These are phyloP conservation scores for Penicillium manginii DNA, from an alignment of 495 filamentous ascomycete species.

Conservation along the genomic window DNA sequence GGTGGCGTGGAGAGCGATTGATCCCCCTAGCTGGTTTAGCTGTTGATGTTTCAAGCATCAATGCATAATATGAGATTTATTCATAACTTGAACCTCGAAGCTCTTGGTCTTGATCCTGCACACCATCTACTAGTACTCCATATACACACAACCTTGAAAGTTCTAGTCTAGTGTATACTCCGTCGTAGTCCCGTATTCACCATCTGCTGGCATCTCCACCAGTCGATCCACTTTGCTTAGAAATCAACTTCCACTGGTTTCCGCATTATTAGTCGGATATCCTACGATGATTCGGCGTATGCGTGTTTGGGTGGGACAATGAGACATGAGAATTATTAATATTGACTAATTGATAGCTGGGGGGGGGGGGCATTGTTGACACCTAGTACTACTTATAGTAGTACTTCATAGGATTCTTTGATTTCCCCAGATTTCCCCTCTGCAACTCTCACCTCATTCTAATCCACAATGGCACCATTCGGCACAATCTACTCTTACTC, in stretches of 20 bases:
- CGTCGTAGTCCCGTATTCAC: too few species aligned
- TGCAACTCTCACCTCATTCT: slow-evolving; percentile 10
- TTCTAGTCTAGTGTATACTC: too few species aligned
- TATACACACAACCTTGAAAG: too few species aligned
- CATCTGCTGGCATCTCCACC: not conserved
- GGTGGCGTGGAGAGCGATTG: not conserved
- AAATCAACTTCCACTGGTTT: not conserved
- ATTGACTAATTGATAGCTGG: not conserved
- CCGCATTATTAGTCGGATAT: not conserved
- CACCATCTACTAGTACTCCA: too few species aligned
- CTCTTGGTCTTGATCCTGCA: too few species aligned
- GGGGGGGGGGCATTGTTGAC: not conserved
- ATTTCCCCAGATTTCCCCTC: not conserved
- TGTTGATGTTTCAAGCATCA: not conserved
- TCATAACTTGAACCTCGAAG: too few species aligned
- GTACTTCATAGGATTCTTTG: not conserved
- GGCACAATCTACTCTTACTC: slow-evolving; percentile 53
- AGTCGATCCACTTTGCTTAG: not conserved
- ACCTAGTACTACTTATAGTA: not conserved
- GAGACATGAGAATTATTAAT: not conserved
- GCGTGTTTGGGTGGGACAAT: not conserved
- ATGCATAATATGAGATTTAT: too few species aligned
- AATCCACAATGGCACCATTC: slow-evolving; percentile 54
- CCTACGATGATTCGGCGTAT: not conserved
- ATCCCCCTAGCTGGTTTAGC: not conserved